Base-by-base conservation (phyloP, 805 yeast species). In the Pichia thaimueangensis region DNA sequence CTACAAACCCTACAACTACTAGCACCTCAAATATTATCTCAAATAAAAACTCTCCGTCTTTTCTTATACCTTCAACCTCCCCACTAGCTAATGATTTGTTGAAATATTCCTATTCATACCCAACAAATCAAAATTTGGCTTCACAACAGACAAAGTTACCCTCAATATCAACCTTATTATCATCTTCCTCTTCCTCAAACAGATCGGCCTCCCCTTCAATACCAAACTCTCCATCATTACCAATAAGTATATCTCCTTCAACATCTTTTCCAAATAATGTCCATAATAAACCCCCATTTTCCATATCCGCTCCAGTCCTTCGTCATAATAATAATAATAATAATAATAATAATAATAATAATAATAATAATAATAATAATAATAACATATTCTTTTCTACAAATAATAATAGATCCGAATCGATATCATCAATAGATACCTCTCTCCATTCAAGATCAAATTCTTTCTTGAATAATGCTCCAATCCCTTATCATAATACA, bases 361-460 rank as follows among this genome's bases (percentile, higher is more conserved):
- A 15, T 17, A 30, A 30, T 17, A 16, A n/a, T 17, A 16, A 30
- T 17, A 17, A 6, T 16, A 30, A 17, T 16, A 30, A n/a, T n/a
- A n/a, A n/a, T n/a, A 29, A 11, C 31, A 8, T 19, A 10, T 25
- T 13, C 31, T 31, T 31, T 11, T 31, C 35, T 13, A n/a, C n/a
- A n/a, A 15, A 15, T 21, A 31, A 31, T 21, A 31, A 21, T 53
- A 15, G 51, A 39, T 31, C 47, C 13, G 37, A 45, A 29, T 31
- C 52, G 3, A 13, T 53, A 5, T 50, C 55, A 2, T 47, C 54
- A 1, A 15, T 43, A 4, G 46, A 43, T n/a, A 31, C 38, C 13
- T 19, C 21, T 15, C n/a, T 41, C 25, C 25, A 25, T 22, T 34
- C 38, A 17, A 15, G 34, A 15, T 35, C 39, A 36, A 36, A 36